Base-by-base conservation (phyloP, 2,329 filamentous ascomycete species). In the Colletotrichum somersetense region DNA sequence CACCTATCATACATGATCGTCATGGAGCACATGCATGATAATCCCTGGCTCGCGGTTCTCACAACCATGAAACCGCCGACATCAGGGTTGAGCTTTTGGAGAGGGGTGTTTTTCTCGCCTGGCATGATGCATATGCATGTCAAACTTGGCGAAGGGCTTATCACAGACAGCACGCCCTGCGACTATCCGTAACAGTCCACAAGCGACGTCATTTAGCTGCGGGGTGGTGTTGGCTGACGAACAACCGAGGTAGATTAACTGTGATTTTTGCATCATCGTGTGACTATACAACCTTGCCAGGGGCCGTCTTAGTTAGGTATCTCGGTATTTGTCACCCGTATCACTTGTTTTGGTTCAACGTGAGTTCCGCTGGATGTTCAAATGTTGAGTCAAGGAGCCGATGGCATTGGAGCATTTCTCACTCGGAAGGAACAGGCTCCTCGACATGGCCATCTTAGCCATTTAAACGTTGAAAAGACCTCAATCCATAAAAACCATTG, bases 61-160 rank as follows among this genome's bases (percentile, higher is more conserved):
- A 35, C 3, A 55, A 2, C 26, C 23, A 40, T n/a, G 26, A 16
- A 23, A 23, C 35, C 50, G 14, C 10, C 26, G 35, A 30, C 35
- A 18, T 16, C 38, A 11, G 18, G 23, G 62, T 53, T 38, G 44
- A 40, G 20, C n/a, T 23, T 12, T 20, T 23, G 11, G 35, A 33
- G 35, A 53, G 61, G 42, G 52, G 35, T 10, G 33, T 2, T 20
- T 26, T 57, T 57, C 42, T 62, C 44, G 48, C 20, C 23, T 57
- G 52, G 40, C 35, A 38, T 35, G 33, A 65, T 42, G 42, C 52
- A 8, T 38, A 57, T 62, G 63, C 56, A 66, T 14, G 48, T 26
- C 18, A 33, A 61, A 70, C 62, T 67, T 70, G 67, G 67, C 63
- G 18, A 40, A 50, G 56, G 48, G 14, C n/a, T 20, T 40, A 33